phyloP scores from a whole-genome alignment of 805 yeast species.

The Yamadazyma insecticola region DNA sequence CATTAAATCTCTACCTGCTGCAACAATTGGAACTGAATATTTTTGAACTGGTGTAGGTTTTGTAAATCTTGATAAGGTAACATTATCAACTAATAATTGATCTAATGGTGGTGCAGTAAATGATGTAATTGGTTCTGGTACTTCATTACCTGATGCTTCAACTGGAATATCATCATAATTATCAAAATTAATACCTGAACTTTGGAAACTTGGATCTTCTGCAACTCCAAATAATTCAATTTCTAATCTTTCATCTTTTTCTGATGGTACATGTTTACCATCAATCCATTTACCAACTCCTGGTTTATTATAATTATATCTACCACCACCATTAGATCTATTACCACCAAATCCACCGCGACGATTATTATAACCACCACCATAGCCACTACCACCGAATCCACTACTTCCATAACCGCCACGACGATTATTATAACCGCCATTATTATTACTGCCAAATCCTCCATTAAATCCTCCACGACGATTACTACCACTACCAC shows the following conservation, averaged over 20 bases:
- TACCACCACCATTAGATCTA: slow-evolving; percentile 15
- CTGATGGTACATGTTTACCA: slow-evolving; percentile 85
- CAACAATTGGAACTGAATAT: slow-evolving; percentile 89
- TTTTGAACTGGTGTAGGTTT: slow-evolving; percentile 97
- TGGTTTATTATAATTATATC: slow-evolving; percentile 28
- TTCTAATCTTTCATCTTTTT: slow-evolving; percentile 66
- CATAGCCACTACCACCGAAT: slow-evolving; percentile 21
- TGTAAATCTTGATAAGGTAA: slow-evolving; percentile 81
- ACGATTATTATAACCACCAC: slow-evolving; percentile 20
- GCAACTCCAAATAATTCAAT: slow-evolving; percentile 76
- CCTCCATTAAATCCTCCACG: slow-evolving; percentile 14
- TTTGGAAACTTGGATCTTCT: slow-evolving; percentile 72
- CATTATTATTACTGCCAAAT: slow-evolving; percentile 13
- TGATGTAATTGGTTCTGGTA: slow-evolving; percentile 86
- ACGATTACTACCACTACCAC: slow-evolving; percentile 7
- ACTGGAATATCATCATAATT: slow-evolving; percentile 98
- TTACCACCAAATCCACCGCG: slow-evolving; percentile 12
- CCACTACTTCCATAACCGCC: slow-evolving; percentile 13
- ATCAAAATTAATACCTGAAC: slow-evolving; percentile 97
- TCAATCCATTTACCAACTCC: slow-evolving; percentile 81
- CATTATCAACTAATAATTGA: slow-evolving; percentile 77
- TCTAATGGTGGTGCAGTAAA: slow-evolving; percentile 94
- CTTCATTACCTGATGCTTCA: slow-evolving; percentile 92
- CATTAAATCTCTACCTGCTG: slow-evolving; percentile 87
- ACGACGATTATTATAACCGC: slow-evolving; percentile 16